A percentile compares a stretch with the other conserved stretches of the same genome.
Evolutionary conservation across 1,284 basidiomycete genomes (phyloP).

Genomic region (Taiwanofungus camphoratus): DNA sequence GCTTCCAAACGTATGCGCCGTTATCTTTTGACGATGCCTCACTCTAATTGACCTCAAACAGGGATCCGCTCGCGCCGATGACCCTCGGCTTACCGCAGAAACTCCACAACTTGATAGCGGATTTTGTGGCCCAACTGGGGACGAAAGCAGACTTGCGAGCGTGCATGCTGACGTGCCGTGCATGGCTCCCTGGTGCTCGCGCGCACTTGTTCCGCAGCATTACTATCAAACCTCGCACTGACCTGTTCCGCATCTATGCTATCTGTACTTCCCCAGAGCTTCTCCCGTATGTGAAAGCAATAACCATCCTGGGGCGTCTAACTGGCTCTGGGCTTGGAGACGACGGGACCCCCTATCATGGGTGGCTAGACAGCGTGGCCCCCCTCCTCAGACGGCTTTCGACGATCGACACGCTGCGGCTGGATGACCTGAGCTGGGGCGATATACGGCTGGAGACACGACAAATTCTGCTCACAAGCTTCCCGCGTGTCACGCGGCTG

Average conservation of each 20-base stretch:
- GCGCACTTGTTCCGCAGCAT: conserved; percentile 1
- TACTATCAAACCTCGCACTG: conserved; percentile 1
- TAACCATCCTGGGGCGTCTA: conserved; percentile 4
- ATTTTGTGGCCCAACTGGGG: neutral
- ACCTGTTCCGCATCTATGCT: neutral
- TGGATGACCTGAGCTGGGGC: conserved; percentile 11
- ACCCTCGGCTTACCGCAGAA: no score
- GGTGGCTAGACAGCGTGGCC: conserved; percentile 1
- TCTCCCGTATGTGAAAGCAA: conserved; percentile 1
- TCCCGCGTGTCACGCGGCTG: neutral
- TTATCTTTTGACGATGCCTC: no score
- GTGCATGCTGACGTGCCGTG: neutral
- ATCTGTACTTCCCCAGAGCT: neutral
- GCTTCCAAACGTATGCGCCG: no score
- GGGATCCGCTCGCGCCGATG: no score
- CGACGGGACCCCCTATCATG: conserved; percentile 4
- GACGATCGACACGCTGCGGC: conserved; percentile 1
- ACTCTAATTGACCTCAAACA: no score
- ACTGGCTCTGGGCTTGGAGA: neutral
- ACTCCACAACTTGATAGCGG: conserved; percentile 4
- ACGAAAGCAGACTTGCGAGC: neutral
- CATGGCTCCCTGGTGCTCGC: neutral
- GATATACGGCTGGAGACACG: conserved; percentile 1
- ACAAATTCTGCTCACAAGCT: conserved; percentile 4
- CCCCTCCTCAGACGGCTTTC: conserved; percentile 1